Conservation (phyloP, 2,329 filamentous ascomycete species). For the Trichoderma pleuroti region DNA sequence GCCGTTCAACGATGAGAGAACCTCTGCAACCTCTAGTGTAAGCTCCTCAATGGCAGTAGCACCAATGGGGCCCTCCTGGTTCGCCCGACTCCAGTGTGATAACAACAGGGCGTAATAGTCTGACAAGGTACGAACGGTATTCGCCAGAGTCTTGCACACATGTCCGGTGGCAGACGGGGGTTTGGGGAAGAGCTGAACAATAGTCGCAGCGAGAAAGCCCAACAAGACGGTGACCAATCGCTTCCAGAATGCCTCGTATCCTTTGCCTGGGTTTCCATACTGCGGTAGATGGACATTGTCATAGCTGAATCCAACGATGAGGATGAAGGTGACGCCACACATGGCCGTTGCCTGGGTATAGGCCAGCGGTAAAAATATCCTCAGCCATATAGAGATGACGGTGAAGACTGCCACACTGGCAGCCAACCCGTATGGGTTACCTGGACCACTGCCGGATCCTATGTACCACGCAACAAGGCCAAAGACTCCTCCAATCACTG, state of each 20-base stretch:
- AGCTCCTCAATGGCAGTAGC: slow-evolving; percentile 30
- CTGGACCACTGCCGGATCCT: slow-evolving; percentile 44
- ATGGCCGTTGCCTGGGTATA: slow-evolving; percentile 33
- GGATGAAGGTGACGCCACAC: slow-evolving; percentile 37
- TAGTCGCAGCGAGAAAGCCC: slow-evolving; percentile 40
- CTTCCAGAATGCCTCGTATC: slow-evolving; percentile 48
- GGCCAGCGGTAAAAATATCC: slow-evolving; percentile 32
- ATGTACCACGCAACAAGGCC: slow-evolving; percentile 51
- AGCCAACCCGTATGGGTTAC: slow-evolving; percentile 49
- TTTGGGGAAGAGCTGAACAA: slow-evolving; percentile 46
- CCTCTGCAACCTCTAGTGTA: slow-evolving; percentile 31
- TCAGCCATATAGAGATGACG: slow-evolving; percentile 34
- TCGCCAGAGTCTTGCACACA: slow-evolving; percentile 43
- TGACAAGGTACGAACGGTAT: slow-evolving; percentile 39
- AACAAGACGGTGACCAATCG: slow-evolving; percentile 43
- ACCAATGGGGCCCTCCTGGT: slow-evolving; percentile 29
- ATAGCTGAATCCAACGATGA: slow-evolving; percentile 47
- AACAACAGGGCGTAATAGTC: slow-evolving; percentile 49
- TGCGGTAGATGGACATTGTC: slow-evolving; percentile 40
- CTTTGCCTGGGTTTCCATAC: slow-evolving; percentile 45
- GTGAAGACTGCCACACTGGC: slow-evolving; percentile 42
- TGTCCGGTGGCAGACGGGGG: slow-evolving; percentile 46
- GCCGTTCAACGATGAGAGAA: slow-evolving; percentile 26
- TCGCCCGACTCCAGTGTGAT: slow-evolving; percentile 41
- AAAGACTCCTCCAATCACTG: slow-evolving; percentile 44